Evolutionary conservation across 2,329 filamentous ascomycete genomes (phyloP).

Genomic region (Fusarium equiseti): DNA sequence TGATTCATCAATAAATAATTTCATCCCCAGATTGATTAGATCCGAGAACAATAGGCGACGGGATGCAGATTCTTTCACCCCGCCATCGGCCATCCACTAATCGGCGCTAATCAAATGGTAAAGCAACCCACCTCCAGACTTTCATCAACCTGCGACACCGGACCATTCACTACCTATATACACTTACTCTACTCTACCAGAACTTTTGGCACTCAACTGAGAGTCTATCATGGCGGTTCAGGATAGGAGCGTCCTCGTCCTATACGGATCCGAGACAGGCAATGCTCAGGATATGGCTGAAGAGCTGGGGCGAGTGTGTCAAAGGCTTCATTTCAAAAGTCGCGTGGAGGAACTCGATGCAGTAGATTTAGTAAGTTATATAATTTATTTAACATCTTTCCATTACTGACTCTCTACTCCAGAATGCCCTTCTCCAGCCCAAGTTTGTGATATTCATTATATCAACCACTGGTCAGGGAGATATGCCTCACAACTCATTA

Average conservation of each 20-base stretch:
- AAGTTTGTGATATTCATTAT: constrained; percentile 81
- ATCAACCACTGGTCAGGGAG: constrained; percentile 95
- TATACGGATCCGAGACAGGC: constrained; percentile 96
- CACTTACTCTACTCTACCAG: neutral
- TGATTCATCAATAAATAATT: constrained; percentile 23
- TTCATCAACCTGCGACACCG: constrained; percentile 24
- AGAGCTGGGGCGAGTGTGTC: constrained; percentile 79
- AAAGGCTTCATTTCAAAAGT: constrained; percentile 83
- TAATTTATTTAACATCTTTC: neutral
- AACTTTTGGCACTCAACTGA: neutral
- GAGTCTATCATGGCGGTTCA: constrained; percentile 44
- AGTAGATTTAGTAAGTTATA: constrained; percentile 75
- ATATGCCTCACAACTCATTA: constrained; percentile 86
- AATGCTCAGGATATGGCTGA: constrained; percentile 92
- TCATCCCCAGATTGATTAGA: constrained; percentile 41
- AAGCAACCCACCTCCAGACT: constrained; percentile 23
- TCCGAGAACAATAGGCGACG: constrained; percentile 1
- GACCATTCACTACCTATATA: neutral
- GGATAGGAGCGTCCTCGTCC: constrained; percentile 69
- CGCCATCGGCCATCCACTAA: constrained; percentile 43
- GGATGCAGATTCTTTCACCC: constrained; percentile 29
- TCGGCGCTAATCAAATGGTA: constrained; percentile 34
- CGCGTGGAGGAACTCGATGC: constrained; percentile 82
- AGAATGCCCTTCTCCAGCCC: constrained; percentile 65
- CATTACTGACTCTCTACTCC: constrained; percentile 30